Conservation (phyloP, 306 rosid genomes). For the Erythrophleum fordii region DNA sequence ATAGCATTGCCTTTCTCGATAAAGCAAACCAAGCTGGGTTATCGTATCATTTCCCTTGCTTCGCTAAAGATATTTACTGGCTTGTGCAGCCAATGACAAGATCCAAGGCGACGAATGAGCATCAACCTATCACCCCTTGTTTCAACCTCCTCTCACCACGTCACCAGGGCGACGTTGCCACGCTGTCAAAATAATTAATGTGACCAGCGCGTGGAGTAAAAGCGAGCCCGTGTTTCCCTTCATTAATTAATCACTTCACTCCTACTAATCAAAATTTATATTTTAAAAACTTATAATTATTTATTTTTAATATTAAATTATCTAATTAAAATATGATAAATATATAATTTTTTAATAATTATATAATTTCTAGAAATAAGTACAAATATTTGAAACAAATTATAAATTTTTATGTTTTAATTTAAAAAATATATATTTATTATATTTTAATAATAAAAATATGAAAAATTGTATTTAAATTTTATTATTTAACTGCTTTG, state of each 20-base stretch:
- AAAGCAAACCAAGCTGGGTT: background rate
- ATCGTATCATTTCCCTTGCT: background rate
- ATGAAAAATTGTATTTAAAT: background rate
- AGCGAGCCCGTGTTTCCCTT: slow-evolving; percentile 8
- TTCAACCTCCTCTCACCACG: slow-evolving; percentile 40
- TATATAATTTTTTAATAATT: no score
- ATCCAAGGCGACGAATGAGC: slow-evolving; percentile 53
- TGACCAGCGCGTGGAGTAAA: slow-evolving; percentile 54
- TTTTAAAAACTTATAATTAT: no score
- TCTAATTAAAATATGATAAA: no score
- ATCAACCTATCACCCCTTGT: slow-evolving; percentile 43
- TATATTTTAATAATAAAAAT: no score
- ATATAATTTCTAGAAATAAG: no score
- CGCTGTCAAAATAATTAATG: slow-evolving; percentile 48
- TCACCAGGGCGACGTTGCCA: slow-evolving; percentile 45
- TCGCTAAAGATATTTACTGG: slow-evolving; percentile 4
- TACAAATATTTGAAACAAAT: no score
- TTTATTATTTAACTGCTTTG: slow-evolving; percentile 34
- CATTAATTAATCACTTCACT: background rate
- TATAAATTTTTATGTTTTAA: no score
- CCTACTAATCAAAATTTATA: no score
- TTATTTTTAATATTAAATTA: no score
- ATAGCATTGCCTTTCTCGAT: background rate
- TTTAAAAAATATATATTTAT: no score
- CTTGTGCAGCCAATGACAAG: slow-evolving; percentile 46